These are phyloP conservation scores for Carex cristatella DNA, from an alignment of 176 grass and related monocot genomes.

Conservation along the genomic window DNA sequence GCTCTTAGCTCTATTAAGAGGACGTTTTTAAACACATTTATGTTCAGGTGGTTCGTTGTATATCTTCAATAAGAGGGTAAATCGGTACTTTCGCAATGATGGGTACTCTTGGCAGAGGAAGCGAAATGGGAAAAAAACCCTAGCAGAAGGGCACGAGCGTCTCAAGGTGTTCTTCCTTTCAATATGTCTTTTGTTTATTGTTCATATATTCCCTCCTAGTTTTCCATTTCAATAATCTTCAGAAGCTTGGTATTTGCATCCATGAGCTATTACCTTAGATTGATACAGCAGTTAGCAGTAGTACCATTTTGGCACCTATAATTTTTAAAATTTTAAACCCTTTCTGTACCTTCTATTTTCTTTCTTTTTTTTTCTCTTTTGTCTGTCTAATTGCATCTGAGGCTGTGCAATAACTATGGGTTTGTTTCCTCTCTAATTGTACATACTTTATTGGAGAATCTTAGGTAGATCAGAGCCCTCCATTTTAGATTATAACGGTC, in stretches of 20 bases:
- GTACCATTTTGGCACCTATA: background rate
- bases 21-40: constrained; percentile 7
- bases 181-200: background rate
- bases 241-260: background rate
- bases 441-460: background rate
- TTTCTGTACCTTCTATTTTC: background rate
- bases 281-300: background rate
- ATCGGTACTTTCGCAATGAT: constrained; percentile 79
- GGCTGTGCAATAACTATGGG: background rate
- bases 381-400: background rate
- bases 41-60: constrained; percentile 81
- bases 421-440: background rate
- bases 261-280: background rate
- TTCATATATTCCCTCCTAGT: background rate
- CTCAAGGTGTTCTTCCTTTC: constrained; percentile 52
- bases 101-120: constrained; percentile 73
- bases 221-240: background rate
- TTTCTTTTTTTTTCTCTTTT: background rate
- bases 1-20: background rate
- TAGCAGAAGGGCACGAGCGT: constrained; percentile 71
- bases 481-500: background rate
- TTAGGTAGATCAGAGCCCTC: background rate
- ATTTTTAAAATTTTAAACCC: background rate
- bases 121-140: constrained; percentile 52
- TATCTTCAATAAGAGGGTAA: constrained; percentile 81